A percentile compares a stretch with the other conserved stretches of the same genome.
Evolutionary conservation across 495 filamentous ascomycete species (phyloP).

Genomic region (Hyaloscypha hepaticicola): DNA sequence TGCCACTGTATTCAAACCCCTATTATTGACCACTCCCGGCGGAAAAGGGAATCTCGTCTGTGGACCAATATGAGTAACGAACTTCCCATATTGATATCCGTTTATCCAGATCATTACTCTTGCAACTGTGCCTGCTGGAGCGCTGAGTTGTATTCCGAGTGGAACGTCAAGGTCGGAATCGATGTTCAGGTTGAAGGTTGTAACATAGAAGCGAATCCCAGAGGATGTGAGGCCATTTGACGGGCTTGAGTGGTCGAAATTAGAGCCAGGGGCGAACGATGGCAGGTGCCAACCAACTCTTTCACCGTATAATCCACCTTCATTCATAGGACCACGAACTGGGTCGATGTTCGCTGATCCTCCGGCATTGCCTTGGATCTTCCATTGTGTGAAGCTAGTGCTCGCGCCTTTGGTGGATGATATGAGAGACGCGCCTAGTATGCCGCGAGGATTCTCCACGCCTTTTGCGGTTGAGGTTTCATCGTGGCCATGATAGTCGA

Average conservation of each 20-base stretch:
- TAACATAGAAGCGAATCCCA: slow-evolving; percentile 64
- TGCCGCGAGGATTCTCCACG: slow-evolving; percentile 57
- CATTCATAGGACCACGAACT: slow-evolving; percentile 42
- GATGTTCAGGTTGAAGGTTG: slow-evolving; percentile 55
- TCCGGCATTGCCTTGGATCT: slow-evolving; percentile 69
- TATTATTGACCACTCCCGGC: slow-evolving; percentile 48
- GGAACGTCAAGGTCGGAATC: slow-evolving; percentile 61
- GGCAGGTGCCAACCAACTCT: slow-evolving; percentile 38
- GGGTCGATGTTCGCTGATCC: slow-evolving; percentile 61
- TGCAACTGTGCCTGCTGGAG: slow-evolving; percentile 42
- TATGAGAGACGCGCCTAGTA: slow-evolving; percentile 55
- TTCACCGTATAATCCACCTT: slow-evolving; percentile 38
- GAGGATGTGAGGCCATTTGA: slow-evolving; percentile 50
- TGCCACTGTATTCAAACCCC: slow-evolving; percentile 44
- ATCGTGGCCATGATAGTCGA: slow-evolving; percentile 70
- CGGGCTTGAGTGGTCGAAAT: slow-evolving; percentile 37
- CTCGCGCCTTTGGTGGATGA: slow-evolving; percentile 31
- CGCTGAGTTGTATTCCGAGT: slow-evolving; percentile 47
- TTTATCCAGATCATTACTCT: slow-evolving; percentile 66
- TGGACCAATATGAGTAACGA: slow-evolving; percentile 48
- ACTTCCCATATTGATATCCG: slow-evolving; percentile 60
- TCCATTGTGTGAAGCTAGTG: slow-evolving; percentile 59
- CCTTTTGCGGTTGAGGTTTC: slow-evolving; percentile 55
- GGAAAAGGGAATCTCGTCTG: slow-evolving; percentile 50
- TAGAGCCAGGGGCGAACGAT: slow-evolving; percentile 17